Evolutionary conservation across 176 grass and related monocot genomes (phyloP), one percentile per base, ranked within the genome.

Genomic region (Raddia distichophylla): DNA sequence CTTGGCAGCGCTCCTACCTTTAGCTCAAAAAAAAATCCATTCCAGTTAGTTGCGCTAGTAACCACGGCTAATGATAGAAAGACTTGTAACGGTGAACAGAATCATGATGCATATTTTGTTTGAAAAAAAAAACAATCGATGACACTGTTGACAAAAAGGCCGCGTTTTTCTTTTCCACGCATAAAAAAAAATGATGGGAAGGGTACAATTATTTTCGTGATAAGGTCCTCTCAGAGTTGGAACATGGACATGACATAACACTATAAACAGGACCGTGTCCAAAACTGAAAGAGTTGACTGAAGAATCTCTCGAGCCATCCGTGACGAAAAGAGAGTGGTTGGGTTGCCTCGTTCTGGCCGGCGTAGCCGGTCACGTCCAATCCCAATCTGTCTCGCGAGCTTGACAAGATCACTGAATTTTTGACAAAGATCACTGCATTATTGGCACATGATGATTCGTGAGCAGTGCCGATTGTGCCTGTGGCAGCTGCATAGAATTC

Each of bases 181-280:
- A 40, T 40, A 44, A 13, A 9, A 20, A 67, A 16, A 37, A 16
- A 37, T 7, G 13, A 55, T 40, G 40, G 64, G 0, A 1, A 17
- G 46, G 59, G 74, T 78, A 73, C 67, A 83, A 80, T 88, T 44
- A 74, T 79, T 79, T 34, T 37, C 37, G 22, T 5, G 75, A 79
- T 80, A 74, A 60, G 67, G 33, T 68, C 27, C 27, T 73, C 40
- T 58, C 45, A 1, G 37, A 40, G 37, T 2, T 40, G 37, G 37
- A 40, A 40, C 37, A 3, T 40, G 51, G 86, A 84, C 19, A 44
- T 84, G 75, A 79, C 79, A 59, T 4, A 10, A 74, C 37, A 40
- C 37, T 40, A 40, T 40, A 40, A 40, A 40, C 37, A 20, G 32
- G 50, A 64, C 13, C n/a, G 15, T 59, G 27, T 67, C 60, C 80